These are phyloP conservation scores for Solanum tarijense DNA, from an alignment of 257 asterid species.

Conservation along the genomic window DNA sequence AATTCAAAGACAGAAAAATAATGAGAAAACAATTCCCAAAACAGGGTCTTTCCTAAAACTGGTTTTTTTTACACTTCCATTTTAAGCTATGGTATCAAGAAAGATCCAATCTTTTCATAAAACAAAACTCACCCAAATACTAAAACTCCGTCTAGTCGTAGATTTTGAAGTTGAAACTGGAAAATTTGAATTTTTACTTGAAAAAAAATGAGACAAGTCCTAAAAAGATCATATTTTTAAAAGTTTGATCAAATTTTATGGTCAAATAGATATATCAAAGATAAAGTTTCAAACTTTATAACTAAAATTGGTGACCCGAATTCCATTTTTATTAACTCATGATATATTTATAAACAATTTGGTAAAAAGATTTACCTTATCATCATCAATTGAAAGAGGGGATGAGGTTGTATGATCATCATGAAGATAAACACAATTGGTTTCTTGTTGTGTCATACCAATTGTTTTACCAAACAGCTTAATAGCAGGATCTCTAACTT, in stretches of 20 bases:
- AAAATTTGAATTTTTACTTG: too few species aligned
- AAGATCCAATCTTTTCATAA: not conserved
- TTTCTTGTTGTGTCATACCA: conserved; percentile 16
- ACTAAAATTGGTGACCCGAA: not conserved
- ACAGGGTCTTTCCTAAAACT: not conserved
- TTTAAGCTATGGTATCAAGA: not conserved
- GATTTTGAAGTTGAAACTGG: not conserved
- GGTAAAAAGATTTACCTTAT: conserved; percentile 29
- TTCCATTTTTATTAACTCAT: not conserved
- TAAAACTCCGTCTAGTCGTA: not conserved
- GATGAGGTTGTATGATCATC: conserved; percentile 13
- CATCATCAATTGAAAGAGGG: conserved; percentile 18
- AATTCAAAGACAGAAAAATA: not conserved
- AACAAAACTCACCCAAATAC: not conserved
- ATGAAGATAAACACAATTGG: conserved; percentile 9
- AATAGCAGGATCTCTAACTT: conserved; percentile 36
- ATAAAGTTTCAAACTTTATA: not conserved
- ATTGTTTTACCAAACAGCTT: conserved; percentile 82
- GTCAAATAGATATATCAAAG: not conserved
- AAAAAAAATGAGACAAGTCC: not conserved
- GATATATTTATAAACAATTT: not conserved
- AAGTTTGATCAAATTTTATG: not conserved
- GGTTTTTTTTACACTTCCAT: not conserved
- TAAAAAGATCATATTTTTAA: not conserved
- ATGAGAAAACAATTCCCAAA: not conserved